Conservation (phyloP, 73 alveolate species). For the Paramecium biaurelia region DNA sequence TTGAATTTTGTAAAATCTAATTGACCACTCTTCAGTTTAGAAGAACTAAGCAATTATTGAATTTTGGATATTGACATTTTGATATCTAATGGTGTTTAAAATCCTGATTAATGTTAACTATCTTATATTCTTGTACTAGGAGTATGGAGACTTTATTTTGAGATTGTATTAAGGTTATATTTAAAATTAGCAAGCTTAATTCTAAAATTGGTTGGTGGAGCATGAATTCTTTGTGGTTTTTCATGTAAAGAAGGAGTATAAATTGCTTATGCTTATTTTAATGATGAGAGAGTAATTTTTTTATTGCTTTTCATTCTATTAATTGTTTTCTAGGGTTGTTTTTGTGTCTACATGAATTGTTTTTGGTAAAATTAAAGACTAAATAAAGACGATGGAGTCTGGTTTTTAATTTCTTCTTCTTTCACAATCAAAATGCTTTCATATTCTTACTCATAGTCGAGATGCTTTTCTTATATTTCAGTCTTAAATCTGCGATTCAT, state of each 20-base stretch:
- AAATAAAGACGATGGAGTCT: neutral
- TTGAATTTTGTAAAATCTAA: neutral
- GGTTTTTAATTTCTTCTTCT: neutral
- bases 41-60: neutral
- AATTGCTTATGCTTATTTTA: neutral
- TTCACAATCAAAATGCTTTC: neutral
- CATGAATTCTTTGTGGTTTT: neutral
- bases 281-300: slow-evolving; percentile 5
- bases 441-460: neutral
- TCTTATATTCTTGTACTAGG: slow-evolving; percentile 5
- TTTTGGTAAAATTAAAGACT: slow-evolving; percentile 4
- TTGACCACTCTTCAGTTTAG: slow-evolving; percentile 4
- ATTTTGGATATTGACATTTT: neutral
- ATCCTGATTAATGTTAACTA: neutral
- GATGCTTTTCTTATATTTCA: neutral
- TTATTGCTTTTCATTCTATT: neutral
- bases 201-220: neutral
- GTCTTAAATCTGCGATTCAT: slow-evolving; percentile 21
- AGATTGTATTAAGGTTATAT: neutral
- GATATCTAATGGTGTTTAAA: neutral
- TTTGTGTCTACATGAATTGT: neutral
- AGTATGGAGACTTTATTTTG: neutral
- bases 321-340: neutral
- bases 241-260: neutral
- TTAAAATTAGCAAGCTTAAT: neutral